A percentile compares a stretch with the other conserved stretches of the same genome.
Evolutionary conservation across 352 stramenopile genomes (phyloP).

Genomic region (Pythium sukuiense): DNA sequence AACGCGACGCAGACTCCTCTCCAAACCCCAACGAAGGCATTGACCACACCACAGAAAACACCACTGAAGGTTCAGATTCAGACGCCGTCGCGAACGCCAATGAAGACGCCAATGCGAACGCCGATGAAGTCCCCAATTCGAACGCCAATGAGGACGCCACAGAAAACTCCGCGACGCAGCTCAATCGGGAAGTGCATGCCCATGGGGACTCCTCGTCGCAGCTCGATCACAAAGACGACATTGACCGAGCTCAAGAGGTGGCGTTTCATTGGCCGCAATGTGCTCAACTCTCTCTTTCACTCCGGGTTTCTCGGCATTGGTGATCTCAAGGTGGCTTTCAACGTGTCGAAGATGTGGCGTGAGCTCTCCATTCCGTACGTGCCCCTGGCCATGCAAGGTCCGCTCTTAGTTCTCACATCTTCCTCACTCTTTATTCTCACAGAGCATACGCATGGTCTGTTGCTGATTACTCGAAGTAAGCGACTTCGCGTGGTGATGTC

Average conservation of each 20-base stretch:
- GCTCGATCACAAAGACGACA: slow-evolving; percentile 8
- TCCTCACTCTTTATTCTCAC: neutral
- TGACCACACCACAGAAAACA: neutral
- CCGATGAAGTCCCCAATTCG: slow-evolving; percentile 4
- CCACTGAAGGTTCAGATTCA: neutral
- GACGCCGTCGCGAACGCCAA: slow-evolving; percentile 8
- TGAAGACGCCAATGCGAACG: slow-evolving; percentile 5
- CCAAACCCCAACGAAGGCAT: neutral
- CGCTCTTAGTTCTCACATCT: neutral
- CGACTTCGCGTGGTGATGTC: neutral
- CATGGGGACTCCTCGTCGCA: slow-evolving; percentile 9
- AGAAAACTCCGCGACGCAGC: slow-evolving; percentile 17
- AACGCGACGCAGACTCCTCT: neutral
- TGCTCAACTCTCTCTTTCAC: slow-evolving; percentile 21
- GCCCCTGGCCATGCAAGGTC: neutral
- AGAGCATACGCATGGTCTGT: slow-evolving; percentile 33
- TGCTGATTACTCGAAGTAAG: slow-evolving; percentile 33
- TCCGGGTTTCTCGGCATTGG: slow-evolving; percentile 21
- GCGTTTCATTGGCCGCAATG: slow-evolving; percentile 14
- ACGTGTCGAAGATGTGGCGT: slow-evolving; percentile 28
- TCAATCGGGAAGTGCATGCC: slow-evolving; percentile 12
- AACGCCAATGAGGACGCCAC: slow-evolving; percentile 13
- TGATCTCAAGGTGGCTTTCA: slow-evolving; percentile 26
- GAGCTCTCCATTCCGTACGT: slow-evolving; percentile 31
- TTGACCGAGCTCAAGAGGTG: slow-evolving; percentile 21